These are phyloP conservation scores for Centaurea solstitialis DNA, from an alignment of 129 eudicot genomes.

Conservation along the genomic window DNA sequence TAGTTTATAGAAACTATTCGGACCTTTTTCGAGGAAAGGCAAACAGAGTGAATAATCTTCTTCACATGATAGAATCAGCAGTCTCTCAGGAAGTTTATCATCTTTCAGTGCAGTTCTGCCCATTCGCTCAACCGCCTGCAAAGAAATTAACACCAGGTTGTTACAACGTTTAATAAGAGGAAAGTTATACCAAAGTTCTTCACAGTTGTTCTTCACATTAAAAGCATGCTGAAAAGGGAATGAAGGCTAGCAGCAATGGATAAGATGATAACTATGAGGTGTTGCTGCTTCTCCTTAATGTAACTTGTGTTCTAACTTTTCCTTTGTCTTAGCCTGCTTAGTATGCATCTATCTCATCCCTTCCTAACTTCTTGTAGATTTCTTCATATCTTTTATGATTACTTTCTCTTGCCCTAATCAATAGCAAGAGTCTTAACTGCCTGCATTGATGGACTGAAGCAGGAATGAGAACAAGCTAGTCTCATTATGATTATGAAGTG, in stretches of 20 bases:
- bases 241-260: neutral
- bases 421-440: too few relatives aligned
- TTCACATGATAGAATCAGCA: constrained; percentile 82
- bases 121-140: constrained; percentile 73
- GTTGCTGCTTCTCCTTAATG: neutral
- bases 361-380: neutral
- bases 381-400: neutral
- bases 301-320: neutral
- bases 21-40: constrained; percentile 87
- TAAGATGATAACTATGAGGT: neutral
- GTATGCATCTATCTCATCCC: neutral
- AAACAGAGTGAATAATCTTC: constrained; percentile 71
- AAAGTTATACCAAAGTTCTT: neutral
- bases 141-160: constrained; percentile 5
- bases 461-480: too few relatives aligned
- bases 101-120: constrained; percentile 57
- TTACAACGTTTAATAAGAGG: neutral
- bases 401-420: too few relatives aligned
- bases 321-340: neutral
- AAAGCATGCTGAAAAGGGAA: neutral
- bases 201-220: neutral
- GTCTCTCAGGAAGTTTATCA: constrained; percentile 50
- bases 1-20: neutral
- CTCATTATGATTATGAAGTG: too few relatives aligned
- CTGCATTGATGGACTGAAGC: too few relatives aligned